Evolutionary conservation across 1,284 basidiomycete genomes (phyloP).

Genomic region (Trichosporon sp.): DNA sequence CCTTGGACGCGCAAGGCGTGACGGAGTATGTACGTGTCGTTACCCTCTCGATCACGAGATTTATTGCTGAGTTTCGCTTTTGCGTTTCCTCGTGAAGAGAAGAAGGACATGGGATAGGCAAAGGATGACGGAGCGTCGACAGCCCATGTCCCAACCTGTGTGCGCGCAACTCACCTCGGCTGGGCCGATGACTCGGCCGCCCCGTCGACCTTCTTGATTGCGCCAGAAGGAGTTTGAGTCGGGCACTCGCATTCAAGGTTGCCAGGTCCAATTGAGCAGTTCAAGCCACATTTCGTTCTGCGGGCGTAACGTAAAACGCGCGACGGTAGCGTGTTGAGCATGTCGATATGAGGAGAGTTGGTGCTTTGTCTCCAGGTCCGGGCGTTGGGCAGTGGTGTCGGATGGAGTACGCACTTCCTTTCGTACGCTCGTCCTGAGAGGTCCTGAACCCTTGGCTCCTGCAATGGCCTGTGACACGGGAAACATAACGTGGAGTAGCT

Average conservation of each 20-base stretch:
- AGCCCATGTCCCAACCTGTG: background rate
- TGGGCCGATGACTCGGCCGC: background rate
- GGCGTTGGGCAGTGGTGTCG: background rate
- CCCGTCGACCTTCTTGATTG: background rate
- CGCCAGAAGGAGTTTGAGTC: background rate
- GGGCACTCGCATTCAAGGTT: background rate
- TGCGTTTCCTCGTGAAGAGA: background rate
- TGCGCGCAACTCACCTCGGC: background rate
- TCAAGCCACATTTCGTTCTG: background rate
- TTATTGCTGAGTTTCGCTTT: background rate
- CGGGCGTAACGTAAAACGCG: background rate
- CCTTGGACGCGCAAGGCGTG: background rate
- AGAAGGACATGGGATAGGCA: background rate
- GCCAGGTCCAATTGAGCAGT: background rate
- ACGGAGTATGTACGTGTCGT: conserved; percentile 1
- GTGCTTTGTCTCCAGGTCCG: background rate
- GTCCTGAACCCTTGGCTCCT: background rate
- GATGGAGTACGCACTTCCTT: background rate
- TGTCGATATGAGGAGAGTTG: background rate
- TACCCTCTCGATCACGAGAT: background rate
- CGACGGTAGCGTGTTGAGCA: background rate
- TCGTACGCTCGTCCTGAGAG: background rate
- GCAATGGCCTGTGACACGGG: conserved; percentile 1
- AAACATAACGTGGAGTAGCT: conserved; percentile 1
- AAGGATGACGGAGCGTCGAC: background rate